Base-by-base conservation (phyloP, 495 filamentous ascomycete species). In the Aspergillus affinis region DNA sequence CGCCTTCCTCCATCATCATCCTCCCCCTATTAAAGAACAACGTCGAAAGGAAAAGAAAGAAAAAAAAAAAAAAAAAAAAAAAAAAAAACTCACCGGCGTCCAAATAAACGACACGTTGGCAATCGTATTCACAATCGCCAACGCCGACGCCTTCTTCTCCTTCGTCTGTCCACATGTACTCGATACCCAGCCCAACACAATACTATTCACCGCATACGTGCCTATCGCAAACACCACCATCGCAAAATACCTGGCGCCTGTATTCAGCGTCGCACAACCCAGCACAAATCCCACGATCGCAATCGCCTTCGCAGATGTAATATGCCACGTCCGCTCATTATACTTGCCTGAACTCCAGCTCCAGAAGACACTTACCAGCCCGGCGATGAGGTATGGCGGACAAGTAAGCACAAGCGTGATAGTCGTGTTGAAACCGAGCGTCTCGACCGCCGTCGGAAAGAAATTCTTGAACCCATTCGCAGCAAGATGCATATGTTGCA, bases 111-210 rank as follows among this genome's bases (percentile, higher is more conserved):
- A 77, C 20, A 73, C 65, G 65, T 85, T 84, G 3, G 78, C 79
- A 49, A 84, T 68, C 56, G 81, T 81, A 62, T 84, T 86, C 47
- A 78, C 78, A 56, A 86, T 83, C 26, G 81, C 79, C 17, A 87
- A 69, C 17, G 75, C 68, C 9, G 73, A 78, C 8, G 82, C 80
- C 18, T 81, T 74, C 62, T 74, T 74, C 64, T 74, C 73, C 60
- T 62, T 65, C 1, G 65, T 68, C 45, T 68, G 62, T 8, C 65
- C 65, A 53, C 65, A 68, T 23, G 65, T 66, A 55, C 60, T 63
- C 49, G 57, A 55, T 12, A 66, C 64, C 64, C 64, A 66, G 26
- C 64, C 64, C n/a, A 66, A 57, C 27, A 66, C 58, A 21, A 66
- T 63, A 26, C 57, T 61, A 54, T 66, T 66, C n/a, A 66, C 63